Evolutionary conservation across 768 basidiomycete species (phyloP), one percentile per base, ranked within the genome.

Genomic region (Cubamyces lactineus): DNA sequence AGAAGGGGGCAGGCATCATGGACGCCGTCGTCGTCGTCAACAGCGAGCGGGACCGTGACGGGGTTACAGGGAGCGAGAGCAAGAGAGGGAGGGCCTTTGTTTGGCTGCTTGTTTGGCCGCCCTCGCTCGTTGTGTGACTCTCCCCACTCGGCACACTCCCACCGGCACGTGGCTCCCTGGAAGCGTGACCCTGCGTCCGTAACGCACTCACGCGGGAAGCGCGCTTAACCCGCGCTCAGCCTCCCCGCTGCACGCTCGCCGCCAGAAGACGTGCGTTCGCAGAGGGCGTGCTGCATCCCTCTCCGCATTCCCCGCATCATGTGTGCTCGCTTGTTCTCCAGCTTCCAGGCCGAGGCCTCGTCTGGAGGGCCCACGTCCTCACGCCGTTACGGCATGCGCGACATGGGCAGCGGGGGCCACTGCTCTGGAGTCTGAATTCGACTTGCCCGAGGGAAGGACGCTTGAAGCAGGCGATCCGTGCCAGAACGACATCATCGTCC

Each of bases 1-100:
- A 63, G 63, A 67, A 67, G 15, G 68, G 68, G 64, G 68, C 68
- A 58, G 72, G 70, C 72, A 73, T 73, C 66, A 65, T 69, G 67
- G 67, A 65, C 67, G 68, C 65, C 67, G 66, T 63, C 62, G 66
- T 58, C 61, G 63, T 56, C 71, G 66, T 67, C 69, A 70, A 69
- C 62, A 61, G 48, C 61, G 64, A 63, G 62, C 64, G 63, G 54
- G 28, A 61, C 56, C 39, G 64, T 47, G 53, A 54, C 39, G 40
- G 61, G 65, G 34, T 34, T 34, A 34, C 34, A 34, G 34, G 34
- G 34, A 34, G 34, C 34, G 34, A 34, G 34, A 34, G 34, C 34
- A 34, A 34, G 34, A 34, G 34, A 34, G 34, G 46, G 64, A 61
- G 50, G 56, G 26, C 47, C 53, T 63, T 65, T 67, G 66, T 67